Evolutionary conservation across 768 basidiomycete species (phyloP), one percentile per base, ranked within the genome.

Genomic region (Porphyrellus cyaneotinctus): DNA sequence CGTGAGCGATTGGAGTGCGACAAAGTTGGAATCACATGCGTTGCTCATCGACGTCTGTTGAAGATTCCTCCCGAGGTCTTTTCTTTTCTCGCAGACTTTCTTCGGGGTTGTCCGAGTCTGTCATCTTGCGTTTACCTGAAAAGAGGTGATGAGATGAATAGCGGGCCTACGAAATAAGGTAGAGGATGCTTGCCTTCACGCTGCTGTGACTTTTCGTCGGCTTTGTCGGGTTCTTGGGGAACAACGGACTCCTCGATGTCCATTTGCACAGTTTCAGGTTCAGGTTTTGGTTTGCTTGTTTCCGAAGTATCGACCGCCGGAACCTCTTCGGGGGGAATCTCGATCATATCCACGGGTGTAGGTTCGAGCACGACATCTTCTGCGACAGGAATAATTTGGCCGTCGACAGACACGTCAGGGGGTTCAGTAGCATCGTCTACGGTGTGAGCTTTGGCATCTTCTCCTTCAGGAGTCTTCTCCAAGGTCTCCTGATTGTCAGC

Each of bases 21-120:
- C 4, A 22, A 35, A 17, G 20, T 28, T 7, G 31, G 17, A 7
- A 14, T 30, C 18, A 18, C 59, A 22, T 30, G 79, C 82, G 72
- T 61, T 75, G 71, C 28, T 87, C 87, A 9, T 69, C 69, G n/a
- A 52, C 31, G 2, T 71, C 69, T 24, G 53, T 52, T 1, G 38
- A 43, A 7, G 65, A 61, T 14, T 64, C 64, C 4, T 64, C 66
- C 3, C 66, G 66, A 52, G 48, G 43, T 53, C 59, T 60, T 54
- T 67, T 67, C 49, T 63, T 69, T 30, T 69, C 67, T 20, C 65
- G 58, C 11, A 26, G 31, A 33, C 23, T 56, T 15, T 69, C 63
- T 26, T 69, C 67, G 5, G 45, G 31, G 49, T 39, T 58, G 6
- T 63, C 66, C 20, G 53, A 44, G 26, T 68, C 65, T 39, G 58